Base-by-base conservation (phyloP, 139 green algal genomes). In the Zygnema circumcarinatum region DNA sequence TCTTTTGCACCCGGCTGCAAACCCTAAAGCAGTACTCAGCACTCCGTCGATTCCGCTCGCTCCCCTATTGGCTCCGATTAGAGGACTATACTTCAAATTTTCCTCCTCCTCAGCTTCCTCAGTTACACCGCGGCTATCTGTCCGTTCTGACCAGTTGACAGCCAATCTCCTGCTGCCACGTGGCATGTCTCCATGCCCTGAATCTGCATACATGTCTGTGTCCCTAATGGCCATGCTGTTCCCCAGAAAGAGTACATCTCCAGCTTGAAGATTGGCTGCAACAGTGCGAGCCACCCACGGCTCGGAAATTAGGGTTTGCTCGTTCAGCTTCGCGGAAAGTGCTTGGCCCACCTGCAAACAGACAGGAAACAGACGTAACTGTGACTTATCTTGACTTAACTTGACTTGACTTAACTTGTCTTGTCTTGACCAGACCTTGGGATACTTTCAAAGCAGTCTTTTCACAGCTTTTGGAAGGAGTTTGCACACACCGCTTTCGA, bases 221-320 rank as follows among this genome's bases (percentile, higher is more conserved):
- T 99, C 97, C 0, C 97, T 90, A 74, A 99, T 98, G 40, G 97
- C 96, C 97, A 99, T 99, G 85, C 90, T 95, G 92, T 99, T 99
- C 31, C 97, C 97, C 38, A 98, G 85, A 88, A 98, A 99, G 1
- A 99, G 86, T 2, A 90, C 96, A 81, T 95, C 84, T 22, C 94
- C 94, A 54, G 90, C 38, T 0, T 94, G 94, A 40, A 97, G 90
- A 2, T 52, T 35, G 33, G 78, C 38, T 21, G 90, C 90, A 29
- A 96, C 76, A 1, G 42, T 67, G 29, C 80, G 72, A 21, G 94
- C 92, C n/a, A 94, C 92, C 21, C 40, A 81, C 11, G 91, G 78
- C 82, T 94, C 91, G 1, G 56, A 85, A 42, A 92, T 32, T 2
- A 22, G 35, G 39, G 56, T 42, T 67, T 32, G 20, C 62, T 88